Evolutionary conservation across 2,329 filamentous ascomycete species (phyloP).

Genomic region (Alternaria triticimaculans): DNA sequence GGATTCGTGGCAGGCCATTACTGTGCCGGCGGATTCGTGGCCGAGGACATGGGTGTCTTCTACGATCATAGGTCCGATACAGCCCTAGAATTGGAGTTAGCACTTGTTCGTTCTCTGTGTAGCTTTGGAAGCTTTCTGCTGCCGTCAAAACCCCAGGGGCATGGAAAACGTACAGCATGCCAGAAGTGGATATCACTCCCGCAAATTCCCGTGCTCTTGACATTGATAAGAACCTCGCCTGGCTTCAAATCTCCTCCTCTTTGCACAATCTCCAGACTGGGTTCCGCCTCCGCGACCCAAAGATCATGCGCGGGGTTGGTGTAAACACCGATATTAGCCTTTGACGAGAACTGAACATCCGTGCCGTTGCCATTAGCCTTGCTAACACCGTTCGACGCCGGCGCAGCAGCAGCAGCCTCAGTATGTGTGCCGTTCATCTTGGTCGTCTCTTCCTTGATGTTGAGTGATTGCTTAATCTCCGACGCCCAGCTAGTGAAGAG

Average conservation of each 20-base stretch:
- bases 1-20: constrained; percentile 81
- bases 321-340: constrained; percentile 94
- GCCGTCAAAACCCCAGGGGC: too few species aligned
- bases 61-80: constrained; percentile 96
- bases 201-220: constrained; percentile 96
- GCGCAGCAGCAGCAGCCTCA: constrained; percentile 1
- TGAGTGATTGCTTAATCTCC: neutral
- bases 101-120: neutral
- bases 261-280: constrained; percentile 75
- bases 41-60: constrained; percentile 87
- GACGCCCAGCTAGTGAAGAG: constrained; percentile 4
- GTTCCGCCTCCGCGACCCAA: constrained; percentile 82
- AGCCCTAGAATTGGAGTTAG: constrained; percentile 54
- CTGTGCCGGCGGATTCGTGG: constrained; percentile 85
- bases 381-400: neutral
- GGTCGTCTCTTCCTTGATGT: neutral
- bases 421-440: constrained; percentile 5
- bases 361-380: constrained; percentile 25
- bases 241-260: constrained; percentile 72
- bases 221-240: constrained; percentile 85
- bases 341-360: constrained; percentile 59
- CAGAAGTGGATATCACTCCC: constrained; percentile 97
- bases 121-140: too few species aligned
- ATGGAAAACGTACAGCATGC: constrained; percentile 67
- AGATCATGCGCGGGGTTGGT: constrained; percentile 92